A percentile compares a stretch with the other conserved stretches of the same genome.
These are phyloP conservation scores for Rauvolfia tetraphylla DNA, from an alignment of 257 asterid species.

Conservation along the genomic window DNA sequence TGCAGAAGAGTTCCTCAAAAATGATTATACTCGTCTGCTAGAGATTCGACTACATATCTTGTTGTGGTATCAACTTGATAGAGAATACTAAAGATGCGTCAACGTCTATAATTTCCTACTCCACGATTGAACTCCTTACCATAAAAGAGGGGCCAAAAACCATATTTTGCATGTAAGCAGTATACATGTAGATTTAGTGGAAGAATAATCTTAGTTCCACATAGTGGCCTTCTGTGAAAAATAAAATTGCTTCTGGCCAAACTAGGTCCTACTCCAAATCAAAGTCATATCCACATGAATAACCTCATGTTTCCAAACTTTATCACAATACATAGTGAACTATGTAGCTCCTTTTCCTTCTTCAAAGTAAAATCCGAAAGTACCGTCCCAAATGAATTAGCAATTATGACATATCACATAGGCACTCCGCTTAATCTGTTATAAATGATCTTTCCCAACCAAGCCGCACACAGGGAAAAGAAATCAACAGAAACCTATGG, in stretches of 20 bases:
- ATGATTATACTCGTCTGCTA: background rate
- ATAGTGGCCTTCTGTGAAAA: background rate
- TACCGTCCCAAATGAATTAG: background rate
- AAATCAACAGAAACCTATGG: background rate
- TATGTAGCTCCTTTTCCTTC: background rate
- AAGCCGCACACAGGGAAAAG: background rate
- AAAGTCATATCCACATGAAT: background rate
- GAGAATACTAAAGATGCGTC: background rate
- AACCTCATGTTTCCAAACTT: background rate
- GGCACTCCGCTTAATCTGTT: background rate
- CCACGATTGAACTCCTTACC: background rate
- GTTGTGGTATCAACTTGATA: background rate
- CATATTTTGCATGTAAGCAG: background rate
- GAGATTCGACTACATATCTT: background rate
- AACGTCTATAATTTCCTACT: background rate
- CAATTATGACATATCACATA: background rate
- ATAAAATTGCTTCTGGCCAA: background rate
- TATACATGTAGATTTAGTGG: background rate
- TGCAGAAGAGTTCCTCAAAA: background rate
- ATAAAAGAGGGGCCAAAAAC: background rate
- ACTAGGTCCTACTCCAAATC: background rate
- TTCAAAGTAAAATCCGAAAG: background rate
- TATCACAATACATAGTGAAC: background rate
- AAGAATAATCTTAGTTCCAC: background rate
- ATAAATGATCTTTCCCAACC: slow-evolving; percentile 1